phyloP scores from a whole-genome alignment of 345 rosid species.

The Acer campestre region DNA sequence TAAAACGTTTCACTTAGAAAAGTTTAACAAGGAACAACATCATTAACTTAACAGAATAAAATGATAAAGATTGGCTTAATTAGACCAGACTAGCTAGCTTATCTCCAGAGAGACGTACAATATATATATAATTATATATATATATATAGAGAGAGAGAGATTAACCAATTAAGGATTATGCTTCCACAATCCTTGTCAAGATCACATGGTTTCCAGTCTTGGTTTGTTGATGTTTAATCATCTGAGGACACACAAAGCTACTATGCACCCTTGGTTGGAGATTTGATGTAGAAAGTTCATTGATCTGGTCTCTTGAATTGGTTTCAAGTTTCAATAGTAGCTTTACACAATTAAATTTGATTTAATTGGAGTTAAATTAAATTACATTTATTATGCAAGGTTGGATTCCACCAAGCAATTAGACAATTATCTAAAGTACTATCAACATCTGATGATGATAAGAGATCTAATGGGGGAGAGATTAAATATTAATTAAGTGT shows the following conservation, averaged over 20 bases:
- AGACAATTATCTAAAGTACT: slow-evolving; percentile 14
- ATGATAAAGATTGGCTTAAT: not conserved
- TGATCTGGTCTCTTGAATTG: slow-evolving; percentile 20
- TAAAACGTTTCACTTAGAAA: too few relatives aligned
- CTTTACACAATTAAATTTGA: not conserved
- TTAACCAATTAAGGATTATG: slow-evolving; percentile 12
- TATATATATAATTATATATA: too few relatives aligned
- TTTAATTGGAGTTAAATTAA: slow-evolving; percentile 10
- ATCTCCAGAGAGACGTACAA: too few relatives aligned
- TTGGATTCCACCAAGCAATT: slow-evolving; percentile 28
- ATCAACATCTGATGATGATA: slow-evolving; percentile 31
- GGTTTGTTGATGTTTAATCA: slow-evolving; percentile 24
- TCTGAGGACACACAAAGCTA: slow-evolving; percentile 8
- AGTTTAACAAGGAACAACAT: slow-evolving; percentile 2
- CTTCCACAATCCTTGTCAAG: slow-evolving; percentile 29
- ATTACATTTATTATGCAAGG: slow-evolving; percentile 9
- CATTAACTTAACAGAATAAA: slow-evolving; percentile 14
- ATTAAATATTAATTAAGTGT: slow-evolving; percentile 15
- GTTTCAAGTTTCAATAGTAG: slow-evolving; percentile 15
- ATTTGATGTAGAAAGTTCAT: slow-evolving; percentile 26
- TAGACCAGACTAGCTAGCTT: not conserved
- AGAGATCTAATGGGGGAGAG: not conserved
- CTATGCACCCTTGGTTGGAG: slow-evolving; percentile 12
- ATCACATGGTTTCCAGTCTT: slow-evolving; percentile 31
- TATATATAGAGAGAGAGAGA: too few relatives aligned